Evolutionary conservation across 2,329 filamentous ascomycete species (phyloP), one percentile per base, ranked within the genome.

Genomic region (Coniochaeta prunicola): DNA sequence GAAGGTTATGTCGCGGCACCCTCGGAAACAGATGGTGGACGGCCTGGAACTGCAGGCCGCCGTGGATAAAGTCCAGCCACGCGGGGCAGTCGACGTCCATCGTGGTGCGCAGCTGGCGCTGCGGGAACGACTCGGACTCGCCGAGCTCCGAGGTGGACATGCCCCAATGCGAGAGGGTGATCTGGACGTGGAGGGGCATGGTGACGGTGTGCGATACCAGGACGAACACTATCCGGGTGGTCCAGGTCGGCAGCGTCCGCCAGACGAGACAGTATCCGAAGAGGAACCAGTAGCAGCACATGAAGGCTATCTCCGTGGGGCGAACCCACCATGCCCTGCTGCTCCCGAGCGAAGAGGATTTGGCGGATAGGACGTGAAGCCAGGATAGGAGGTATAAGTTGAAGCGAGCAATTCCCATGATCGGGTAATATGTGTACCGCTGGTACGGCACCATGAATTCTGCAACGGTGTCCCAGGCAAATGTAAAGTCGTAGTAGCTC

Each of bases 21-120:
- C 87, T 78, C 2, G 87, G 87, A 66, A 86, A 90, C 12, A 90
- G 71, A 64, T 90, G 87, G 70, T 90, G 87, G 2, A 89, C 80
- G 7, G 82, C 86, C 71, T 90, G 87, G 72, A 90, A 90, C 71
- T 90, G 87, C 30, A 90, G 75, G 1, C 87, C 87, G 55, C 87
- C 87, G 69, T 90, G 87, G 67, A 89, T 78, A 64, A 85, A 90
- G 69, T 90, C 87, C 28, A 90, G 74, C 87, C 87, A 90, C 26
- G 78, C 74, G 0, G 87, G 87, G 70, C 87, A 90, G 65, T 88
- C 85, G 54, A 90, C 83, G 65, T 90, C 87, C 86, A 90, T 88
- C 28, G 86, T 89, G 3, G 87, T 90, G 50, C 87, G 80, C 38
- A 90, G 74, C 78, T 88, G 86, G 66, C 84, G 84, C 73, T 89